Conservation (phyloP, 345 rosid species). For the Brassica carinata region DNA sequence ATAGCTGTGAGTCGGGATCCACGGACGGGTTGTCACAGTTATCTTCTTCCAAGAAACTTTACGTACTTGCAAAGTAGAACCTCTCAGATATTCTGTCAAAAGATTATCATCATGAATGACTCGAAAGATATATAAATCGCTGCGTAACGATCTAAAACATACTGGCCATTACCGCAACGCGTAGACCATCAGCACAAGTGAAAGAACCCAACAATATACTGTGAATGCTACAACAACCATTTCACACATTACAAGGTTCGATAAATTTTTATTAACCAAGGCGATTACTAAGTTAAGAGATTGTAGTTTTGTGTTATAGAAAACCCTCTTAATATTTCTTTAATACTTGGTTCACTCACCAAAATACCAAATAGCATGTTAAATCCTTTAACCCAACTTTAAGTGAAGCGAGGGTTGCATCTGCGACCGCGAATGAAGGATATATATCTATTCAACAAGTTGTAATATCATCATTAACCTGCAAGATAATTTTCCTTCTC, state of each 20-base stretch:
- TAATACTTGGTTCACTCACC: neutral
- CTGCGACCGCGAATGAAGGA: conserved; percentile 5
- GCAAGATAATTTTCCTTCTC: neutral
- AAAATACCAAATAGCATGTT: neutral
- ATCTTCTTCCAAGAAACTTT: neutral
- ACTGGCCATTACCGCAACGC: neutral
- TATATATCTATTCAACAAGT: neutral
- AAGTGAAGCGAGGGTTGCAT: conserved; percentile 1
- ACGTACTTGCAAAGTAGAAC: neutral
- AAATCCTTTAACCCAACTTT: neutral
- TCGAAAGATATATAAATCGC: neutral
- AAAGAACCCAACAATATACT: no score
- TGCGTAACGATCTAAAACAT: neutral
- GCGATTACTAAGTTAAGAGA: neutral
- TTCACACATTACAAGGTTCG: neutral
- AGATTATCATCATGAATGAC: neutral
- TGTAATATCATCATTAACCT: conserved; percentile 12
- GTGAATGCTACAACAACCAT: neutral
- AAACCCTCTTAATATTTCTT: neutral
- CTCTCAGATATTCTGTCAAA: neutral
- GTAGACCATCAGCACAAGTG: no score
- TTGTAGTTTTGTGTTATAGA: neutral
- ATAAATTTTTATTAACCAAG: neutral
- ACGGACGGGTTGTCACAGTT: neutral
- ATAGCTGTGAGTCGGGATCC: no score